These are phyloP conservation scores for Circinella minor DNA, from an alignment of 371 early-diverging fungal species.

Conservation along the genomic window DNA sequence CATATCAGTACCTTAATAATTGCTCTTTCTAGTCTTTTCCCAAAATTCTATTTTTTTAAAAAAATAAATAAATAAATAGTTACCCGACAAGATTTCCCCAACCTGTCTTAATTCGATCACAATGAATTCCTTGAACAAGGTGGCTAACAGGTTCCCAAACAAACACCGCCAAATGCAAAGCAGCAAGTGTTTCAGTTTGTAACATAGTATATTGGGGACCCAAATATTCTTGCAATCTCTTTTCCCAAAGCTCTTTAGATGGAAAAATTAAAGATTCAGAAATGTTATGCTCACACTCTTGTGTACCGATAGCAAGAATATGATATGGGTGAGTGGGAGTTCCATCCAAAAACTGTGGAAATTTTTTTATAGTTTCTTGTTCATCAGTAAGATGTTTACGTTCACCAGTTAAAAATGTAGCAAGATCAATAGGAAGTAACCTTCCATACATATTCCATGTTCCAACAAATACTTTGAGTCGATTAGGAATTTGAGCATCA, in stretches of 20 bases:
- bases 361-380: not conserved
- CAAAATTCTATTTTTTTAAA: no score
- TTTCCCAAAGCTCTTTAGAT: conserved; percentile 69
- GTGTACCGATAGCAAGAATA: conserved; percentile 72
- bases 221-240: conserved; percentile 46
- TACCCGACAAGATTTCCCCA: conserved; percentile 49
- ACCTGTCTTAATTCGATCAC: conserved; percentile 40
- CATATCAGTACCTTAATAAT: not conserved
- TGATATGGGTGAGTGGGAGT: conserved; percentile 58
- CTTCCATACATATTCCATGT: conserved; percentile 85
- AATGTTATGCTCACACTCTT: conserved; percentile 76
- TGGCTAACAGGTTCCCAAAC: conserved; percentile 60
- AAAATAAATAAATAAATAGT: conserved; percentile 4
- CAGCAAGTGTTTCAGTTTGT: conserved; percentile 67
- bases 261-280: conserved; percentile 65
- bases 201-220: conserved; percentile 59
- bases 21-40: not conserved
- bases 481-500: conserved; percentile 16
- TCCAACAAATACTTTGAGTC: conserved; percentile 67
- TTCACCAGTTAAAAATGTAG: conserved; percentile 30
- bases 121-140: conserved; percentile 49
- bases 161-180: conserved; percentile 74
- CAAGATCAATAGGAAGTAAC: conserved; percentile 45
- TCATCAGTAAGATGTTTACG: not conserved
- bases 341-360: conserved; percentile 20